These are phyloP conservation scores for Heimioporus sp. DNA, from an alignment of 768 basidiomycete genomes.

Conservation along the genomic window DNA sequence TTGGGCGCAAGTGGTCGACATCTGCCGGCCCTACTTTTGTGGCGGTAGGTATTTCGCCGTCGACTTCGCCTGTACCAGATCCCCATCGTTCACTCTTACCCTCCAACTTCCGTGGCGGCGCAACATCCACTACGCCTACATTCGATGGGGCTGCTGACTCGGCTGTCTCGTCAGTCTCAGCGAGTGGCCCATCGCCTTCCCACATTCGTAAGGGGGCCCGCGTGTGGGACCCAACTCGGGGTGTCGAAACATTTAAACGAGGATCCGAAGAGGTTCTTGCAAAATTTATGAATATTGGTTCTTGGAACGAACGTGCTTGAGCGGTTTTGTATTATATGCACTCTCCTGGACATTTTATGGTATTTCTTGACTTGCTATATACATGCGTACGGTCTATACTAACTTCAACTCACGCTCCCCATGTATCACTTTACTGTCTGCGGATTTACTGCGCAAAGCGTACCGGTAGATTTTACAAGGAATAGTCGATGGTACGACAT, in stretches of 20 bases:
- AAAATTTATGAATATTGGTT: conserved; percentile 76
- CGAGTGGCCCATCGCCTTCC: conserved; percentile 6
- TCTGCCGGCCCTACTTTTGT: conserved; percentile 8
- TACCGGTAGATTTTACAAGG: background rate
- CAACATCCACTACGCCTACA: conserved; percentile 7
- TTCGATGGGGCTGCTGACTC: conserved; percentile 1
- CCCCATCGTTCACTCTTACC: conserved; percentile 13
- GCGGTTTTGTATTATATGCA: background rate
- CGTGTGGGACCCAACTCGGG: conserved; percentile 85
- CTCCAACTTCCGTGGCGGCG: conserved; percentile 11
- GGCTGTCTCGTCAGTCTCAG: no score
- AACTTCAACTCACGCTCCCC: background rate
- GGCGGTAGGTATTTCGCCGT: background rate
- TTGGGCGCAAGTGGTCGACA: conserved; percentile 19
- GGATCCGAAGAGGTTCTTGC: conserved; percentile 86
- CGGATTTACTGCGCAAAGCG: background rate
- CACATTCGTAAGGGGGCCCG: conserved; percentile 49
- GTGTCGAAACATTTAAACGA: conserved; percentile 82
- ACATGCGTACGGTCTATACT: background rate
- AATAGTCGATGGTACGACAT: no score
- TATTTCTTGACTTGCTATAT: conserved; percentile 1
- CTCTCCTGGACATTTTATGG: background rate
- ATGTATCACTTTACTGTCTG: background rate
- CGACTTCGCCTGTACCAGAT: conserved; percentile 11
- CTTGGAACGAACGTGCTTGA: conserved; percentile 55